Base-by-base conservation (phyloP, 2,329 filamentous ascomycete species). In the Arthrobotrys pseudoclavata region DNA sequence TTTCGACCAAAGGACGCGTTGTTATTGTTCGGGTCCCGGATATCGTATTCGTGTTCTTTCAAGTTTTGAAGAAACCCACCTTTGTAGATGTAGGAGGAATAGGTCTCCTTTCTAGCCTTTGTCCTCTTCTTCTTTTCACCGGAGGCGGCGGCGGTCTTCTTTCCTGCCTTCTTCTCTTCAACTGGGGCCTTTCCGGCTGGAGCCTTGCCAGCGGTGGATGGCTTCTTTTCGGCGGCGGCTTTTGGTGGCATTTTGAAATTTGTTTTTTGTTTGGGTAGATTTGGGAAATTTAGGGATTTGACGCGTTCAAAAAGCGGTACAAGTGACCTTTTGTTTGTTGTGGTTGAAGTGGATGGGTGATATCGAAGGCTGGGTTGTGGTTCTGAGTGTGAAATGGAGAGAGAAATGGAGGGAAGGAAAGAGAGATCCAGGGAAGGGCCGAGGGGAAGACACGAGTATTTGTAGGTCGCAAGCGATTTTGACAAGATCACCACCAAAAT, bases 121-220 rank as follows among this genome's bases (percentile, higher is more conserved):
- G 94, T 97, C 85, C 96, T 93, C 94, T 98, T 99, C 93, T 99
- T 99, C 94, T 98, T 98, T 83, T 98, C 96, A 81, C 96, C 96
- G 84, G 93, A 90, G 79, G 94, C 90, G 79, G 95, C 93, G 82
- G 89, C 87, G 61, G 96, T 98, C 92, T 98, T 99, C 93, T 99
- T 99, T 89, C 95, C 96, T 81, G 95, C 96, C 87, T 98, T 95
- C 80, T 98, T 97, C 92, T 97, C 97, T 91, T 97, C 94, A 84
- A 92, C 92, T 78, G 95, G 94, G 55, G 90, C 89, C 86, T 91
- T 91, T 84, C 89, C 89, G 83, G 90, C 91, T 81, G 91, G 90
- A 83, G 95, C 95, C 93, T 98, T 98, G 87, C 93, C 90, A 88
- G 92, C 95, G 84, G 89, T 91, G 86, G 87, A 89, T 87, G 95